Base-by-base conservation (phyloP, 2,329 filamentous ascomycete genomes). In the Amphichorda felina region DNA sequence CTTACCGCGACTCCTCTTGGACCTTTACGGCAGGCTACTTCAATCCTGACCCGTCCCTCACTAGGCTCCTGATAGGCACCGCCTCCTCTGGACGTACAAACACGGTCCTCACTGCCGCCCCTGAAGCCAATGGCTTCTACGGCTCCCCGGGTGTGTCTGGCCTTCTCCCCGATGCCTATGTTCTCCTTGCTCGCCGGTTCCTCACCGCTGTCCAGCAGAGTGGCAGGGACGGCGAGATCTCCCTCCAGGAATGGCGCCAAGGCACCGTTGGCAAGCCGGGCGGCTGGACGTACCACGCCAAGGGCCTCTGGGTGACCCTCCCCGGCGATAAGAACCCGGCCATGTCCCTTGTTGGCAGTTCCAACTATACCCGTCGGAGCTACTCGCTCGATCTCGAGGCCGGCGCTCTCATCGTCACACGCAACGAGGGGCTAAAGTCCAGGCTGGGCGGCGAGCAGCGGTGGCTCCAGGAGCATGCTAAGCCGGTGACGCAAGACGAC, bases 11-110 rank as follows among this genome's bases (percentile, higher is more conserved):
- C 24, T 83, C 82, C 0, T 80, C 76, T 11, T 98, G 91, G 91
- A 91, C 86, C 0, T 96, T 98, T 56, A 96, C 91, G 1, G 91
- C 91, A 0, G 91, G 91, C 35, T 98, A 98, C 62, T 98, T 98
- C 64, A 98, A 98, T 62, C 94, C 94, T 38, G 87, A 87, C 6
- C 82, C 87, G 0, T 77, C 79, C 4, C 73, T 96, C 15, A 88
- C 84, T 3, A 73, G 79, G 27, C 72, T 94, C 1, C 68, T 98
- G 0, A 75, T 98, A 22, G 66, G 70, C 6, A 87, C 85, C 1
- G 72, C 77, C 1, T 82, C 37, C 5, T 32, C 34, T 2, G 7
- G 13, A 9, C 58, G 61, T 2, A 68, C 67, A 29, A 91, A 86
- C 41, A 88, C 82, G 0, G 83, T 98, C 16, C 80, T 98, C 37